Conservation (phyloP, 129 eudicot species). For the Arctium minus region DNA sequence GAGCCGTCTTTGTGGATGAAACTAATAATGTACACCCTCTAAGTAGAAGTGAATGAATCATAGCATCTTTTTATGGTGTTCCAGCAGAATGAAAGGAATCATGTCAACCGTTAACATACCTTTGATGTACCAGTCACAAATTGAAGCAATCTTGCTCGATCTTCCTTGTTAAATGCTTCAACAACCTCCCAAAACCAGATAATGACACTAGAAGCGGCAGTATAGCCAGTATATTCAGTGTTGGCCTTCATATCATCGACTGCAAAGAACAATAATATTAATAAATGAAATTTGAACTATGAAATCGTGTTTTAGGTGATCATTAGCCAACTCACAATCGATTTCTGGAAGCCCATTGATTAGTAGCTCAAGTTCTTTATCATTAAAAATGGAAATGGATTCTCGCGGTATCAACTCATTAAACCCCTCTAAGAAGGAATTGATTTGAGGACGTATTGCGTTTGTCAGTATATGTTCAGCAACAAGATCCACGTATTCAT, state of each 20-base stretch:
- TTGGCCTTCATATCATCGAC: constrained; percentile 96
- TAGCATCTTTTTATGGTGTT: no score
- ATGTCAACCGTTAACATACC: constrained; percentile 35
- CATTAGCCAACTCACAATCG: constrained; percentile 57
- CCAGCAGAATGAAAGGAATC: no score
- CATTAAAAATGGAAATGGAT: constrained; percentile 83
- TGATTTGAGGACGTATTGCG: constrained; percentile 95
- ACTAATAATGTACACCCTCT: no score
- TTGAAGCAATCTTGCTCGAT: constrained; percentile 87
- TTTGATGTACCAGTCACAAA: constrained; percentile 98
- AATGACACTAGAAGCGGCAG: constrained; percentile 61
- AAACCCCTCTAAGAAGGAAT: constrained; percentile 87
- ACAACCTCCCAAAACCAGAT: constrained; percentile 99
- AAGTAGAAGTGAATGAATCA: no score
- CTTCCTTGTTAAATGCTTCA: constrained; percentile 83
- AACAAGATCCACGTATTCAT: constrained; percentile 96
- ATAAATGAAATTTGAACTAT: background rate
- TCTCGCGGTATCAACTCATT: constrained; percentile 83
- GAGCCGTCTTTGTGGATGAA: no score
- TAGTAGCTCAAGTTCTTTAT: constrained; percentile 93
- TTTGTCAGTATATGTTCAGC: constrained; percentile 94
- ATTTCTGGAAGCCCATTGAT: constrained; percentile 99
- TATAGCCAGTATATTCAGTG: constrained; percentile 86
- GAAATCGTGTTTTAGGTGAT: background rate
- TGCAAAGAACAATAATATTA: constrained; percentile 20